Base-by-base conservation (phyloP, 1,284 basidiomycete species). In the Chalciporus piperatoides region DNA sequence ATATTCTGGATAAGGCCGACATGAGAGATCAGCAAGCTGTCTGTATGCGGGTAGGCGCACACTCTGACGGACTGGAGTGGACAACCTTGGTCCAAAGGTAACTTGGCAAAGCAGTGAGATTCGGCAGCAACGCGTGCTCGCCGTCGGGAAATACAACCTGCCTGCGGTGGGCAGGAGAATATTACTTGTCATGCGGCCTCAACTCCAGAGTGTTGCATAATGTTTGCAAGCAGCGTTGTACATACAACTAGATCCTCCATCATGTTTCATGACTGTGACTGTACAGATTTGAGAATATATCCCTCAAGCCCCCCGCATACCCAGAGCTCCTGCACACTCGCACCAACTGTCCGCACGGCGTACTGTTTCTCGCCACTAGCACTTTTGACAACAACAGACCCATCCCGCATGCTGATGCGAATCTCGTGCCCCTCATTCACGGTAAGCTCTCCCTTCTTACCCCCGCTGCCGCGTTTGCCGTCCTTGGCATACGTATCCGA, bases 291-390 rank as follows among this genome's bases (percentile, higher is more conserved):
- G 56, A 89, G 65, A 46, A 91, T 84, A 62, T 80, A 90, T 4
- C 88, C 87, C 60, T 91, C 89, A 54, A 91, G 68, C 7, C 89
- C 88, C 11, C 85, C 88, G 59, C 86, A 90, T 9, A 87, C 71
- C 88, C 88, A 91, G 30, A 97, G 74, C 69, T 97, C 94, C 72
- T 97, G 94, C 44, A 97, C 94, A 64, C 92, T 95, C 38, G 81
- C 73, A 9, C 94, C 94, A 1, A 97, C 86, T 2, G 86, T 80
- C 36, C 85, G 81, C 9, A 92, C 79, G 10, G 63, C 60, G 63
- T 95, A 97, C 33, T 65, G 69, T 69, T 81, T 85, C 51, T 63
- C 69, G 67, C 75, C 70, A 57, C 71, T 61, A 56, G 73, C 58
- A 52, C 72, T 63, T 23, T 58, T 68, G 39, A 91, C 78, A 25